Base-by-base conservation (phyloP, 768 basidiomycete species). In the Phylloporus rhodoxanthus region DNA sequence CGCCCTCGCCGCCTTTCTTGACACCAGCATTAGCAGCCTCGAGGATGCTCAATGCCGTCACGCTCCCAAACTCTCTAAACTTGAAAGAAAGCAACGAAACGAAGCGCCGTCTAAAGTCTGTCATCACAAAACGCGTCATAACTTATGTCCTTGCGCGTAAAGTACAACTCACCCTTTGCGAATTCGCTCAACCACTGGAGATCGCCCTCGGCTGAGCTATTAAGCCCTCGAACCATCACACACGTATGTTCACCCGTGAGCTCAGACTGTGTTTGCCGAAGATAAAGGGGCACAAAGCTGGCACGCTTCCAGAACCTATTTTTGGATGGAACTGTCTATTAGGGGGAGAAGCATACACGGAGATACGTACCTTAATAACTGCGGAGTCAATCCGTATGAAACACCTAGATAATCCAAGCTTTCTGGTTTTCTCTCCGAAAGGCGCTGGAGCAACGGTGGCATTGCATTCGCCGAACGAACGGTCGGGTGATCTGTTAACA, bases 211-310 rank as follows among this genome's bases (percentile, higher is more conserved):
- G 67, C 68, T 32, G 77, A 84, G 63, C 76, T 87, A 64, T 81
- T 85, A 66, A 98, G 70, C 0, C 88, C 85, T 28, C 90, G 79
- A 1, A 95, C 80, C 96, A 99, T 98, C 30, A 97, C 85, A 62
- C 92, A 94, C 0, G 91, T 89, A 63, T 96, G 87, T 69, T 99
- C 96, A 33, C 96, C 96, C 0, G 96, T 99, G 44, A 98, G 75
- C 59, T 96, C 93, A 64, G 91, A 96, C 51, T 84, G 76, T 5
- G 92, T 95, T 69, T 98, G 96, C 26, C 95, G 83, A 26, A 98
- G 69, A 61, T 98, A 98, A 13, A 98, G 74, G 0, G 96, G 96
- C 0, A 90, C 79, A 64, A 87, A 99, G 11, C 90, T 88, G 1
- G 85, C 84, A 19, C 91, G 81, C 69, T 98, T 98, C 96, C 96